Percentiles rank a stretch among this genome's conserved stretches.
phyloP scores from a whole-genome alignment of 371 early-diverging fungal species.

The Funneliformis caledonium region DNA sequence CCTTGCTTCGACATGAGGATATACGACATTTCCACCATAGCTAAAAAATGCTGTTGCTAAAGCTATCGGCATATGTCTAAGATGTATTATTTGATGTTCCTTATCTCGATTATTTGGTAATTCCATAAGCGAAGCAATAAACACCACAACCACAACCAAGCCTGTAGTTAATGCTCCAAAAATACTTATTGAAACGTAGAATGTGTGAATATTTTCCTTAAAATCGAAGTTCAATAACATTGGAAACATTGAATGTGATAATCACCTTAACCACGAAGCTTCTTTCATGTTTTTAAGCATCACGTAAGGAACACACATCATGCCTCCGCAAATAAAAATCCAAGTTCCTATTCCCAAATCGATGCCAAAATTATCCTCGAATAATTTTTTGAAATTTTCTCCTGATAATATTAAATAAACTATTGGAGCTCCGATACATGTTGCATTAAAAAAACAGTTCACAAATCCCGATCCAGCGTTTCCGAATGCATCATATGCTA shows the following conservation, averaged over 20 bases:
- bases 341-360: conserved; percentile 45
- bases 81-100: conserved; percentile 55
- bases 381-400: conserved; percentile 50
- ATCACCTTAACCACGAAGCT: conserved; percentile 60
- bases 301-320: conserved; percentile 76
- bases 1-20: conserved; percentile 80
- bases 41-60: conserved; percentile 72
- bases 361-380: conserved; percentile 13
- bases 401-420: conserved; percentile 65
- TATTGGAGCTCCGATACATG: conserved; percentile 61
- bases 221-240: conserved; percentile 2
- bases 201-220: neutral
- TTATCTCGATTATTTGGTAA: conserved; percentile 31
- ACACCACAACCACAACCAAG: conserved; percentile 54
- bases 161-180: conserved; percentile 62
- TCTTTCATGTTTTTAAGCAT: conserved; percentile 75
- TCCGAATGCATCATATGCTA: conserved; percentile 53
- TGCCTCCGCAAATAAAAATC: conserved; percentile 66
- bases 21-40: conserved; percentile 82
- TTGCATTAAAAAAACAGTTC: conserved; percentile 61
- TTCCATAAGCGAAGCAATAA: conserved; percentile 7
- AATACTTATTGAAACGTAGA: conserved; percentile 44
- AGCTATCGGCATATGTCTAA: conserved; percentile 62
- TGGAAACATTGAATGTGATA: too few relatives aligned
- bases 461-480: conserved; percentile 45